These are phyloP conservation scores for Lactarius sp. DNA, from an alignment of 768 basidiomycete species.

Conservation along the genomic window DNA sequence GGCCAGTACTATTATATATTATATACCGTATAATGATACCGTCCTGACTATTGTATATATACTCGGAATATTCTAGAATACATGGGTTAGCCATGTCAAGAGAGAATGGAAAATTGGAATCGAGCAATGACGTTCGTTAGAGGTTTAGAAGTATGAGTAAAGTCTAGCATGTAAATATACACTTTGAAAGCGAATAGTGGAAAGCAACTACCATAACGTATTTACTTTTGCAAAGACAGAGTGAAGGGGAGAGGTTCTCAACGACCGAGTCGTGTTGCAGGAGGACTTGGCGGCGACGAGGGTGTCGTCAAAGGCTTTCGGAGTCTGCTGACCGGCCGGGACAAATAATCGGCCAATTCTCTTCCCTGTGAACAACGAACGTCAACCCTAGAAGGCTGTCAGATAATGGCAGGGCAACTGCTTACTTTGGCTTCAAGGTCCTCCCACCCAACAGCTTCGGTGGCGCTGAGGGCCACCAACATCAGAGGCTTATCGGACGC, in stretches of 20 bases:
- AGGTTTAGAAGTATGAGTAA: neutral
- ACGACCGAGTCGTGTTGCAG: slow-evolving; percentile 26
- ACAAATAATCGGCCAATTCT: slow-evolving; percentile 33
- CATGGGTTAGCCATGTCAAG: slow-evolving; percentile 2
- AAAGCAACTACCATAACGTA: slow-evolving; percentile 2
- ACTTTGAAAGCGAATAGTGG: slow-evolving; percentile 2
- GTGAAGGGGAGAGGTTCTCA: slow-evolving; percentile 4
- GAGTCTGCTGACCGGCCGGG: slow-evolving; percentile 38
- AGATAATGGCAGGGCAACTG: neutral
- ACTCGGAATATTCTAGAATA: slow-evolving; percentile 8
- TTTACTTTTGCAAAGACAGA: slow-evolving; percentile 14
- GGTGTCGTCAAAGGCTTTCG: slow-evolving; percentile 28
- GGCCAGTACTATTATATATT: slow-evolving; percentile 5
- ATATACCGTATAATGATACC: slow-evolving; percentile 20
- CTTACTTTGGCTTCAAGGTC: slow-evolving; percentile 58
- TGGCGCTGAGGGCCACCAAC: slow-evolving; percentile 65
- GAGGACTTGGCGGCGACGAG: slow-evolving; percentile 18
- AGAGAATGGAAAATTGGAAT: neutral
- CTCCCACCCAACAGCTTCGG: slow-evolving; percentile 59
- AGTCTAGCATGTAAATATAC: slow-evolving; percentile 9
- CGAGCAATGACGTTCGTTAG: neutral
- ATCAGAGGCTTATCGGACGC: slow-evolving; percentile 47
- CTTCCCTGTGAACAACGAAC: slow-evolving; percentile 28
- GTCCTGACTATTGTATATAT: slow-evolving; percentile 3
- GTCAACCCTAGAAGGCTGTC: neutral